phyloP scores from a whole-genome alignment of 1,284 basidiomycete genomes.

The Trichosporon sp. region DNA sequence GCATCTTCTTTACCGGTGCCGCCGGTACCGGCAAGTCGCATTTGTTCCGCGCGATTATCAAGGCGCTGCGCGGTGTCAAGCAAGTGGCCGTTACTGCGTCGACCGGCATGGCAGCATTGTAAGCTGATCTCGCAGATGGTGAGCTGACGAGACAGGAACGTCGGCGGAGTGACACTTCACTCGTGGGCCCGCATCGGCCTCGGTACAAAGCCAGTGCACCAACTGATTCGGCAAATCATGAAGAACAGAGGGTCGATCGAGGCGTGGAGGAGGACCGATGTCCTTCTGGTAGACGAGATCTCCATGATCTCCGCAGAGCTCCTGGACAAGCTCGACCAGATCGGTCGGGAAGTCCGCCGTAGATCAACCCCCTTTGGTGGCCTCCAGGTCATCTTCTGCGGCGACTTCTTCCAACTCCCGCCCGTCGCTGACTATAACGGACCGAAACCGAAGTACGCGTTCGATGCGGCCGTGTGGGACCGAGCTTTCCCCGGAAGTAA shows the following conservation, averaged over 20 bases:
- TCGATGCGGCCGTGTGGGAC: slow-evolving; percentile 44
- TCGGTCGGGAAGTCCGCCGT: slow-evolving; percentile 67
- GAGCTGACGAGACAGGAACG: slow-evolving; percentile 57
- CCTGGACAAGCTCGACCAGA: slow-evolving; percentile 81
- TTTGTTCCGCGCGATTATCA: slow-evolving; percentile 79
- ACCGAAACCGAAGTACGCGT: slow-evolving; percentile 35
- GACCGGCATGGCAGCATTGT: slow-evolving; percentile 59
- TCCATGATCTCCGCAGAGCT: slow-evolving; percentile 65
- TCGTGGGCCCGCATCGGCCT: slow-evolving; percentile 64
- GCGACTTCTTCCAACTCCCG: slow-evolving; percentile 65
- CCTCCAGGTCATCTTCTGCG: slow-evolving; percentile 73
- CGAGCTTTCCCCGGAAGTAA: slow-evolving; percentile 33
- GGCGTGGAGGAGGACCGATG: slow-evolving; percentile 63
- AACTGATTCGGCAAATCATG: slow-evolving; percentile 57
- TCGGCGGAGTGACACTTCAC: slow-evolving; percentile 65
- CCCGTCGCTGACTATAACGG: slow-evolving; percentile 63
- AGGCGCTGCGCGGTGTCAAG: slow-evolving; percentile 55
- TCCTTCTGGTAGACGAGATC: slow-evolving; percentile 72
- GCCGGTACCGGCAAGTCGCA: slow-evolving; percentile 96
- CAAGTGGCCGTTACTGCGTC: slow-evolving; percentile 78
- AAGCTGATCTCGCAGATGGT: slow-evolving; percentile 18
- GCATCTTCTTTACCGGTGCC: slow-evolving; percentile 93
- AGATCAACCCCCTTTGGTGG: slow-evolving; percentile 77
- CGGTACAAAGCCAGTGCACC: slow-evolving; percentile 54
- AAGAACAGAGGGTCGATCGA: slow-evolving; percentile 53